Conservation (phyloP, 192 early-diverging fungal genomes). For the Umbelopsis isabellina region DNA sequence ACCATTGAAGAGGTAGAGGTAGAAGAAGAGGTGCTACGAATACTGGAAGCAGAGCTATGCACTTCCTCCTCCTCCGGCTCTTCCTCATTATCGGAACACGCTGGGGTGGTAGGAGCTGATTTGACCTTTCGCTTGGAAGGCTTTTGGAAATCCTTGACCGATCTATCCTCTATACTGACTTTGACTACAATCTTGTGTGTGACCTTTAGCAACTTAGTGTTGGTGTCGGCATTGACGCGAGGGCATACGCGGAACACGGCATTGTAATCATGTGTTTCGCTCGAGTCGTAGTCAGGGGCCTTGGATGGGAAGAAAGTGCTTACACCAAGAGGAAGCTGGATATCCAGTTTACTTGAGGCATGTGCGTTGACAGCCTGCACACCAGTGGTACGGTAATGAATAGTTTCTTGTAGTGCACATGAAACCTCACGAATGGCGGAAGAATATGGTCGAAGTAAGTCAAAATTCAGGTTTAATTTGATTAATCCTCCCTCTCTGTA, state of each 20-base stretch:
- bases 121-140: neutral
- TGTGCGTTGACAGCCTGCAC: slow-evolving; percentile 21
- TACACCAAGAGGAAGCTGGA: slow-evolving; percentile 40
- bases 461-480: slow-evolving; percentile 33
- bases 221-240: slow-evolving; percentile 37
- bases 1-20: slow-evolving; percentile 21
- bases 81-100: slow-evolving; percentile 18
- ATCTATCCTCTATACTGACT: slow-evolving; percentile 26
- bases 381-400: slow-evolving; percentile 42
- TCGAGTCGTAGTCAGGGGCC: slow-evolving; percentile 26
- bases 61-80: neutral
- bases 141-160: neutral
- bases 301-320: slow-evolving; percentile 30
- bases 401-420: slow-evolving; percentile 40
- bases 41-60: slow-evolving; percentile 4
- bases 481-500: slow-evolving; percentile 46
- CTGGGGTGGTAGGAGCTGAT: slow-evolving; percentile 5
- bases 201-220: slow-evolving; percentile 31
- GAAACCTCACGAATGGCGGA: slow-evolving; percentile 25
- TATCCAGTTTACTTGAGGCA: slow-evolving; percentile 22
- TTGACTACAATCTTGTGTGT: slow-evolving; percentile 36
- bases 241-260: slow-evolving; percentile 38
- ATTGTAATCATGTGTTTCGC: slow-evolving; percentile 32
- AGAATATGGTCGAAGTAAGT: slow-evolving; percentile 24
- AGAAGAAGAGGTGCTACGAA: slow-evolving; percentile 23